Percentiles rank a stretch among this genome's conserved stretches.
Evolutionary conservation across 345 rosid species (phyloP).

Genomic region (Pelargonium nanum): DNA sequence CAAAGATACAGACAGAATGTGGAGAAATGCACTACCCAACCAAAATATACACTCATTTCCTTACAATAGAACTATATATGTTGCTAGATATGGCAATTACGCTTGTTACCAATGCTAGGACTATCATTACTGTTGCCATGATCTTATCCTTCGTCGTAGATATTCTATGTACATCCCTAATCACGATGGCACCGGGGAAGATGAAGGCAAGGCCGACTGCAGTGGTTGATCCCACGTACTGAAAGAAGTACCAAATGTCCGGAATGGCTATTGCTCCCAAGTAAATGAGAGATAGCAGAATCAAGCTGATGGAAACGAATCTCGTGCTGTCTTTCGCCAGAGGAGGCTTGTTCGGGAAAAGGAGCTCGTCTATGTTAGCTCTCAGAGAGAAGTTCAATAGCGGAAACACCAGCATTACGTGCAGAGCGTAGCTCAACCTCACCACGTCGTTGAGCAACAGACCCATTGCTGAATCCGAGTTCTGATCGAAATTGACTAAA

Average conservation of each 20-base stretch:
- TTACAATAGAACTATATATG: slow-evolving; percentile 13
- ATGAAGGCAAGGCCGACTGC: slow-evolving; percentile 77
- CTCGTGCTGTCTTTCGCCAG: slow-evolving; percentile 40
- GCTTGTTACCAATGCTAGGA: slow-evolving; percentile 37
- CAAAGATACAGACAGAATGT: too few relatives aligned
- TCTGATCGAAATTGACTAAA: slow-evolving; percentile 62
- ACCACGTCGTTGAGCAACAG: slow-evolving; percentile 46
- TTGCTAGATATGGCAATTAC: slow-evolving; percentile 39
- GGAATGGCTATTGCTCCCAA: slow-evolving; percentile 59
- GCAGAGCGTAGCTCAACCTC: slow-evolving; percentile 67
- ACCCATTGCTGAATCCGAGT: slow-evolving; percentile 36
- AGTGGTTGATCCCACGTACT: slow-evolving; percentile 77
- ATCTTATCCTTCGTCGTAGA: slow-evolving; percentile 30
- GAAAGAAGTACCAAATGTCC: slow-evolving; percentile 71
- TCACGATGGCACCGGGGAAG: slow-evolving; percentile 67
- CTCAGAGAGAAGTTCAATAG: slow-evolving; percentile 69
- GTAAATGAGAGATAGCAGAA: slow-evolving; percentile 36
- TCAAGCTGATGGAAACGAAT: slow-evolving; percentile 42
- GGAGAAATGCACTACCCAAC: not conserved
- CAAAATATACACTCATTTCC: slow-evolving; percentile 2
- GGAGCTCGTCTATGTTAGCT: slow-evolving; percentile 52
- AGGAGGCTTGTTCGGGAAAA: slow-evolving; percentile 36
- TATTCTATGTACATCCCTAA: slow-evolving; percentile 48
- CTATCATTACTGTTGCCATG: slow-evolving; percentile 28
- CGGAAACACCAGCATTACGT: slow-evolving; percentile 79